Evolutionary conservation across 2,329 filamentous ascomycete genomes (phyloP), one percentile per base, ranked within the genome.

Genomic region (Tympanopsis confertula): DNA sequence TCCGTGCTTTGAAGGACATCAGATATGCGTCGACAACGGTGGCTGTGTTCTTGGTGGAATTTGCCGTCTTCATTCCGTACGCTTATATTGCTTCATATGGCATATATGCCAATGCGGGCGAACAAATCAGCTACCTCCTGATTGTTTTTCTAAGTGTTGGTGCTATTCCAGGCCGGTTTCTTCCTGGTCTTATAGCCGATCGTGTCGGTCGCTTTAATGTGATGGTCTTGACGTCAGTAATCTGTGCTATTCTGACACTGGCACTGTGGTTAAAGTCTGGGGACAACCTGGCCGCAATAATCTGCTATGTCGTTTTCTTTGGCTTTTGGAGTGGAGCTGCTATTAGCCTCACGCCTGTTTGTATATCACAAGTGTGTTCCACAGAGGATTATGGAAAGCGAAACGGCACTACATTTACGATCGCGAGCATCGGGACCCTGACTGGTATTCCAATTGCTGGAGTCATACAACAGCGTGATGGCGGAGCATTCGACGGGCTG

Each of bases 41-140:
- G 2, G 54, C 53, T 0, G 42, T 58, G 3, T 58, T 56, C 36
- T 46, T 58, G 5, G 50, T 56, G 13, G 55, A 58, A 39, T 54
- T 55, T 38, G 56, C 51, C 0, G 50, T 57, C 12, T 58, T 58
- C 33, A 51, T 59, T 13, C 57, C 56, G 1, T 44, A 51, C 22
- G 52, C 53, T 10, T 61, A 60, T 39, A 43, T 61, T 19, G 45
- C 52, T 3, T 53, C 50, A 5, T 57, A 58, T 13, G 48, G 47
- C 5, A 35, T 57, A 5, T 36, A 49, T 7, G 43, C 38, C 4
- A 52, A 55, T 0, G 44, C 57, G 4, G 40, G 46, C 13, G 39
- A 38, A 1, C 40, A 40, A 2, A 35, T 58, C 2, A 43, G 55
- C 2, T 58, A 57, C 35, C 22, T 48, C 12, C 47, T 57, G 15